A percentile compares a stretch with the other conserved stretches of the same genome.
phyloP scores from a whole-genome alignment of 2,329 filamentous ascomycete species.

The Alternaria tenuissima region DNA sequence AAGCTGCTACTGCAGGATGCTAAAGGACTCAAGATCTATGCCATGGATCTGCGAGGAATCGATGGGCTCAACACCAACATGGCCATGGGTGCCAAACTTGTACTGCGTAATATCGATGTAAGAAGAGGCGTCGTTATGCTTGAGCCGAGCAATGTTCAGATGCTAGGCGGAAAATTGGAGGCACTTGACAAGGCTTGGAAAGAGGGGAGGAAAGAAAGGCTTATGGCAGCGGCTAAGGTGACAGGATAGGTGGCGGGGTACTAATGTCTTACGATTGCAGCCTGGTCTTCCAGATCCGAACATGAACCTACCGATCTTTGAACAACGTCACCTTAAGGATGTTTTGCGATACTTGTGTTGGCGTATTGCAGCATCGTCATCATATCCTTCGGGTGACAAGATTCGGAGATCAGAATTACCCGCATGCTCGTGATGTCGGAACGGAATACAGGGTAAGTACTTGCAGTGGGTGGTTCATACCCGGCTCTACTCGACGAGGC shows the following conservation, averaged over 20 bases:
- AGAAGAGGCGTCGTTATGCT: conserved; percentile 82
- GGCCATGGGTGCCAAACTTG: conserved; percentile 81
- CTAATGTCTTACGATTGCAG: neutral
- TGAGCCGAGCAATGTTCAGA: conserved; percentile 70
- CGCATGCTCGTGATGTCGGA: too few relatives aligned
- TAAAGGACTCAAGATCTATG: conserved; percentile 70
- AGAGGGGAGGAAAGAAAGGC: conserved; percentile 71
- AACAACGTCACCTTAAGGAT: neutral
- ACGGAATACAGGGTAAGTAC: too few relatives aligned
- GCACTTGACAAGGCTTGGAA: conserved; percentile 80
- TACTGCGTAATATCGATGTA: conserved; percentile 73
- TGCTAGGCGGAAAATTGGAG: conserved; percentile 90
- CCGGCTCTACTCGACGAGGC: too few relatives aligned
- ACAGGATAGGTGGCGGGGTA: neutral
- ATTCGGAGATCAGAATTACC: too few relatives aligned
- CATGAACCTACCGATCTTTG: neutral
- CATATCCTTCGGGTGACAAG: neutral
- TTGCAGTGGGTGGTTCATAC: too few relatives aligned
- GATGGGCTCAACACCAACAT: conserved; percentile 71
- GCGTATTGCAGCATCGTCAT: neutral
- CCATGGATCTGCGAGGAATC: conserved; percentile 74
- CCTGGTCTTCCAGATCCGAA: neutral
- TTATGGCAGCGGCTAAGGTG: conserved; percentile 66
- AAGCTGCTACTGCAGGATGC: conserved; percentile 85
- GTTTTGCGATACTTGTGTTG: conserved; percentile 5